Conservation (phyloP, 768 basidiomycete species). For the Leccinum rimulosum region DNA sequence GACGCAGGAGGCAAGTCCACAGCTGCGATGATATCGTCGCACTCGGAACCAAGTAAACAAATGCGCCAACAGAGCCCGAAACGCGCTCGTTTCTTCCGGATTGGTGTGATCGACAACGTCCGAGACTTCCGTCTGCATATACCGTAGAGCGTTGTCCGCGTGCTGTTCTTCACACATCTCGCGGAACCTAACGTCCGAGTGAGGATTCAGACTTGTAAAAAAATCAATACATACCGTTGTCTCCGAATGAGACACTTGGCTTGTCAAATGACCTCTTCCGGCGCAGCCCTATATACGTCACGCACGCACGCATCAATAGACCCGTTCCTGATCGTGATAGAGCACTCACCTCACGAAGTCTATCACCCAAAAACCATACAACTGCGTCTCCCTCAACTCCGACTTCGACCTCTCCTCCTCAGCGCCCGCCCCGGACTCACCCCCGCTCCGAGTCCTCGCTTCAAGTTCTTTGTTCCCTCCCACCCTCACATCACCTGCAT, state of each 20-base stretch:
- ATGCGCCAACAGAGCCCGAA: slow-evolving; percentile 65
- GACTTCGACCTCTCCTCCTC: slow-evolving; percentile 10
- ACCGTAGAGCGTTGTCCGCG: slow-evolving; percentile 60
- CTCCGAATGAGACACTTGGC: slow-evolving; percentile 63
- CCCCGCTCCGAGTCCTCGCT: neutral
- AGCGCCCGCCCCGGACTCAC: neutral
- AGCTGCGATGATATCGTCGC: slow-evolving; percentile 5
- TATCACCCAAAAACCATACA: slow-evolving; percentile 84
- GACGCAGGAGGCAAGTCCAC: neutral
- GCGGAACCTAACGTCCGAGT: slow-evolving; percentile 55
- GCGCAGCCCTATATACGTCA: slow-evolving; percentile 45
- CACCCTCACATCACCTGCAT: slow-evolving; percentile 46
- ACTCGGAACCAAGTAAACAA: slow-evolving; percentile 43
- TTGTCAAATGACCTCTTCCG: slow-evolving; percentile 61
- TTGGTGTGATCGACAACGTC: slow-evolving; percentile 69
- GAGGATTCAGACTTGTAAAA: neutral
- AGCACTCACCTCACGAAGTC: slow-evolving; percentile 53
- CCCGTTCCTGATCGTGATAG: neutral
- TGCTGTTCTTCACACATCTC: slow-evolving; percentile 71
- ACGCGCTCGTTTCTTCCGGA: slow-evolving; percentile 55
- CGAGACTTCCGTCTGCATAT: slow-evolving; percentile 68
- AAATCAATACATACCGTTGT: slow-evolving; percentile 56
- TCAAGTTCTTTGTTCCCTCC: slow-evolving; percentile 8
- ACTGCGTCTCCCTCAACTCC: slow-evolving; percentile 39
- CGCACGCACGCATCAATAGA: neutral